Conservation (phyloP, 495 filamentous ascomycete genomes). For the Paragyromitra xinjiangensis region DNA sequence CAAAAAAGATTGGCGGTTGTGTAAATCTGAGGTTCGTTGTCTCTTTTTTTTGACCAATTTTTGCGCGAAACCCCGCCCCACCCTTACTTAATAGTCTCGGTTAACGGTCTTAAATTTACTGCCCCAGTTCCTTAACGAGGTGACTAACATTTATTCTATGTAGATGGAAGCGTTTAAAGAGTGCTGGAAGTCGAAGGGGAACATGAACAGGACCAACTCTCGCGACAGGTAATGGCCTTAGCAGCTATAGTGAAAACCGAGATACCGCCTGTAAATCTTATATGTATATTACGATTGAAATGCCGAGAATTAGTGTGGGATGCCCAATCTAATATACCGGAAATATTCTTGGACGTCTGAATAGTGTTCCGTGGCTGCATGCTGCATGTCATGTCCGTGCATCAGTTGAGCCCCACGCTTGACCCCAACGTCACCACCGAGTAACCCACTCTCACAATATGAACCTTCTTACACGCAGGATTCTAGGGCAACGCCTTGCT, state of each 20-base stretch:
- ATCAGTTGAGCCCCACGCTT: constrained; percentile 14
- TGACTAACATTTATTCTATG: constrained; percentile 33
- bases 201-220: constrained; percentile 76
- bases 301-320: neutral
- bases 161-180: constrained; percentile 92
- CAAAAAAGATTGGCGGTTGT: constrained; percentile 94
- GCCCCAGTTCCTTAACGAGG: constrained; percentile 26
- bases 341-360: neutral
- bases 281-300: constrained; percentile 3
- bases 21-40: constrained; percentile 81
- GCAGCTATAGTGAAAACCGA: neutral
- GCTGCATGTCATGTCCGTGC: neutral
- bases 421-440: constrained; percentile 12
- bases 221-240: constrained; percentile 13
- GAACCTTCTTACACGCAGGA: constrained; percentile 30
- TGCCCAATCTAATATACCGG: neutral
- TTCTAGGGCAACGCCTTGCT: constrained; percentile 21
- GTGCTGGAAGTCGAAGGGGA: constrained; percentile 93
- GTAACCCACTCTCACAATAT: constrained; percentile 9
- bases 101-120: constrained; percentile 13
- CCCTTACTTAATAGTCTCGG: neutral
- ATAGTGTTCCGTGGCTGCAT: constrained; percentile 2
- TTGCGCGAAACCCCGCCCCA: constrained; percentile 15
- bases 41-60: constrained; percentile 13
- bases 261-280: constrained; percentile 5